Evolutionary conservation across 2,329 filamentous ascomycete genomes (phyloP).

Genomic region (Ramularia collo-cygni): DNA sequence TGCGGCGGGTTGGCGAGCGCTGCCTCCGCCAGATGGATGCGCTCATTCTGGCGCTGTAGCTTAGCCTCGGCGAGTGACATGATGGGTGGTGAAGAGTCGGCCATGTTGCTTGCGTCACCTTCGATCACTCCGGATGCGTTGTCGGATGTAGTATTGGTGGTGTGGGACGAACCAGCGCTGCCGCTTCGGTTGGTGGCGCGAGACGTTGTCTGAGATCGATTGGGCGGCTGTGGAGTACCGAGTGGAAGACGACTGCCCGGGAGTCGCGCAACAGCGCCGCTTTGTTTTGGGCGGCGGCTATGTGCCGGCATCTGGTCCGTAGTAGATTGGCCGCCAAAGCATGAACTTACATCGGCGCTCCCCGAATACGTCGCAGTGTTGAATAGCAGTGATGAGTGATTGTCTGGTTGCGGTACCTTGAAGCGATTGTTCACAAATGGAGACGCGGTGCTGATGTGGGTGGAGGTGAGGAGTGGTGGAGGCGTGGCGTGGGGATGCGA

Average conservation of each 20-base stretch:
- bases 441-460: too few species aligned
- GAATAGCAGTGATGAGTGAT: too few species aligned
- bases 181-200: constrained; percentile 5
- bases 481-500: too few species aligned
- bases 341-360: too few species aligned
- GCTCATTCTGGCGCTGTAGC: constrained; percentile 28
- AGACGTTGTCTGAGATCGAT: constrained; percentile 8
- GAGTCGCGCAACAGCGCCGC: constrained; percentile 7
- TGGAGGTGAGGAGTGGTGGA: too few species aligned
- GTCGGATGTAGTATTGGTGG: constrained; percentile 1
- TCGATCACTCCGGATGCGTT: neutral
- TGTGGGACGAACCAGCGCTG: constrained; percentile 5
- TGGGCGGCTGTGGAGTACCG: constrained; percentile 19
- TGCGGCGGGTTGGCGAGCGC: constrained; percentile 16
- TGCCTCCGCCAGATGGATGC: constrained; percentile 27
- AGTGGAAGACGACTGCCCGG: constrained; percentile 23
- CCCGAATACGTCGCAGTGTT: too few species aligned
- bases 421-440: too few species aligned
- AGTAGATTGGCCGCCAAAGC: too few species aligned
- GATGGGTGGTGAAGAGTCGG: constrained; percentile 5
- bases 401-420: too few species aligned
- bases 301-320: neutral
- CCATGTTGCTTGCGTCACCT: constrained; percentile 3
- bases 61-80: constrained; percentile 25
- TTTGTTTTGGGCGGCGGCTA: constrained; percentile 5